phyloP scores from a whole-genome alignment of 1,139 yeast genomes.

The Waltiozyma sp. region DNA sequence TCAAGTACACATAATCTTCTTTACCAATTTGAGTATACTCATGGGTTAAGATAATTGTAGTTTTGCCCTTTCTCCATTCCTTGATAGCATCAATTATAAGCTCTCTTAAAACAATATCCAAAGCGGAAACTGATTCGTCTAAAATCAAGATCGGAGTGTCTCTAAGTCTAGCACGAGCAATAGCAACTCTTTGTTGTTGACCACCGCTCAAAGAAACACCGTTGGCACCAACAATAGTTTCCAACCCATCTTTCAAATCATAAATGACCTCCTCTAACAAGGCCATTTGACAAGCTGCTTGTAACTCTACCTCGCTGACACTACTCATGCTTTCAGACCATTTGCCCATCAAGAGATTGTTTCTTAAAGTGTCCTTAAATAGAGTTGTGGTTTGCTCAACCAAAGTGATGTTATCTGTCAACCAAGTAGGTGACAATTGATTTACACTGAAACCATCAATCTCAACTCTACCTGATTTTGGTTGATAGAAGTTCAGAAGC shows the following conservation, averaged over 20 bases:
- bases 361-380: constrained; percentile 50
- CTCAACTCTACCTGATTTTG: constrained; percentile 35
- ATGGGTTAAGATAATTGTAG: constrained; percentile 78
- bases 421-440: constrained; percentile 37
- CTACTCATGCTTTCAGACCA: constrained; percentile 17
- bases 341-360: constrained; percentile 48
- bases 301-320: constrained; percentile 21
- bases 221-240: constrained; percentile 37
- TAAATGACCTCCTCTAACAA: constrained; percentile 35
- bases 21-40: constrained; percentile 45
- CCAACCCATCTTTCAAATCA: constrained; percentile 40
- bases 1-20: constrained; percentile 42
- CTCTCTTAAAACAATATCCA: constrained; percentile 44
- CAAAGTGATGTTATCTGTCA: constrained; percentile 52
- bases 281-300: constrained; percentile 43
- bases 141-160: constrained; percentile 65
- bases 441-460: constrained; percentile 44
- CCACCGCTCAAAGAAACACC: constrained; percentile 74
- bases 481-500: constrained; percentile 45
- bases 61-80: constrained; percentile 52
- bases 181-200: constrained; percentile 68
- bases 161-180: constrained; percentile 72
- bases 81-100: constrained; percentile 38
- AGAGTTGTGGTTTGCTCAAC: constrained; percentile 63
- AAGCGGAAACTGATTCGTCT: constrained; percentile 80